Base-by-base conservation (phyloP, 768 basidiomycete genomes). In the Lepiota brunneoincarnata region DNA sequence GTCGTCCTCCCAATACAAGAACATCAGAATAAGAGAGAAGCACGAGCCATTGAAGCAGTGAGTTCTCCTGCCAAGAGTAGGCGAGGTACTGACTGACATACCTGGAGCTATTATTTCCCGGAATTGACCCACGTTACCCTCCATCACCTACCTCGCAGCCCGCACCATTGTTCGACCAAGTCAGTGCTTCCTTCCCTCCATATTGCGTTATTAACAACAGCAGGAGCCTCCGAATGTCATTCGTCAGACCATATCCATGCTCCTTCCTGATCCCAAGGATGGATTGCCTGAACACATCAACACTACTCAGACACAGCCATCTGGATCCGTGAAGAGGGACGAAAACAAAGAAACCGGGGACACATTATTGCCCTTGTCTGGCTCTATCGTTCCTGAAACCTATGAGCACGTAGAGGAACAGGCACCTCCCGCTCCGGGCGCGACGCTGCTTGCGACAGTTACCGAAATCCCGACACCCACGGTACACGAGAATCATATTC, bases 331-430 rank as follows among this genome's bases (percentile, higher is more conserved):
- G 43, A 12, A 46, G 38, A 37, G 11, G 11, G 31, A 49, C 44
- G 38, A 35, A 15, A 18, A 4, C 24, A 46, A 39, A 45, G 31
- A 58, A 18, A 59, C 59, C 21, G 55, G 55, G 47, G 61, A 68
- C 39, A 58, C 35, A 35, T 67, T 64, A 7, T 63, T 68, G 34
- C 64, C 61, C 18, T 57, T 68, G 38, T 64, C 64, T 26, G 63
- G 67, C 36, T 63, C 63, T 15, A 59, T 58, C 31, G 40, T 68
- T 35, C 67, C 67, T 6, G 49, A 50, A 17, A 65, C 55, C 24
- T 68, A 69, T 55, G 67, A 72, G 24, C 26, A 59, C 15, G 57
- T 62, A 15, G 60, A 51, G 18, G 61, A 63, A 36, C 21, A 40
- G 39, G 35, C 35, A 37, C 14, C 28, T 21, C 12, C n/a, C 17